These are phyloP conservation scores for Beauveria australis DNA, from an alignment of 2,329 filamentous ascomycete species.

Conservation along the genomic window DNA sequence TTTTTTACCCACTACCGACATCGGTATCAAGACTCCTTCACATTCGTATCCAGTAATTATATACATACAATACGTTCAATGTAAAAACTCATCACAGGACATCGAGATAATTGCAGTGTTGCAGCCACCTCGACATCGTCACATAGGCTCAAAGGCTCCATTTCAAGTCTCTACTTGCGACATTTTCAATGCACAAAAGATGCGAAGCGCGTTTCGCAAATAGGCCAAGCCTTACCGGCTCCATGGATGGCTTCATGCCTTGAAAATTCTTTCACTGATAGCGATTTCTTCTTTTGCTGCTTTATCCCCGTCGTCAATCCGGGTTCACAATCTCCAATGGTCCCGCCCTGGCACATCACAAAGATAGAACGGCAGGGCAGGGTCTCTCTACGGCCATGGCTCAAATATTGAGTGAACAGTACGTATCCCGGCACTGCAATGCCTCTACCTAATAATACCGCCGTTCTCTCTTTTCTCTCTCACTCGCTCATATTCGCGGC, in stretches of 20 bases:
- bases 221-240: neutral
- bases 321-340: neutral
- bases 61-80: too few species aligned
- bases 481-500: too few species aligned
- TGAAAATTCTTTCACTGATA: neutral
- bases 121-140: neutral
- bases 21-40: neutral
- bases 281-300: neutral
- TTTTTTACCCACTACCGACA: neutral
- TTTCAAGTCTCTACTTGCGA: neutral
- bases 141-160: neutral
- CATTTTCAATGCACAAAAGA: neutral
- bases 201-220: neutral
- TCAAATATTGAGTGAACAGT: neutral
- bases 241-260: neutral
- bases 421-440: neutral
- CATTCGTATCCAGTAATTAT: too few species aligned
- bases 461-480: too few species aligned
- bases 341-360: neutral
- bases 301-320: neutral
- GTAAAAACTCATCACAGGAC: neutral
- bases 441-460: neutral
- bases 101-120: neutral
- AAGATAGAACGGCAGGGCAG: neutral
- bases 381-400: neutral